Percentiles rank a stretch among this genome's conserved stretches.
These are phyloP conservation scores for Entelexis paramagnoliae DNA, from an alignment of 1,139 yeast genomes.

Conservation along the genomic window DNA sequence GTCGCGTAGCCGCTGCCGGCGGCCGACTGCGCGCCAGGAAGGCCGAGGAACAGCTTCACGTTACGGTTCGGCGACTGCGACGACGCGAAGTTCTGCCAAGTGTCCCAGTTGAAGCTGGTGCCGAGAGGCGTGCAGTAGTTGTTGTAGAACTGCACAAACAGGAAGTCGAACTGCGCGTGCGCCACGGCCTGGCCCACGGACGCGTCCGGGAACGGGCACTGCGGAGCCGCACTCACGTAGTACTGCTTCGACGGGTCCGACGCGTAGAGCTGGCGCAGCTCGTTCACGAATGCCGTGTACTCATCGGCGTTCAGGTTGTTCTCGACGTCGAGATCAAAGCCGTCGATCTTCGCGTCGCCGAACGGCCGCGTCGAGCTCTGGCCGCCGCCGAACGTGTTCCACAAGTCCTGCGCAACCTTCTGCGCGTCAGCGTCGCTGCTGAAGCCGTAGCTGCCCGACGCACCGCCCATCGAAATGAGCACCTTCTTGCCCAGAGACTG, in stretches of 20 bases:
- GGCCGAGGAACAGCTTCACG: constrained; percentile 55
- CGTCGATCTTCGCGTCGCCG: constrained; percentile 56
- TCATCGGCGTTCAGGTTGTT: constrained; percentile 44
- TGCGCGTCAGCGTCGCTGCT: constrained; percentile 50
- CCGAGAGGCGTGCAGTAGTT: constrained; percentile 49
- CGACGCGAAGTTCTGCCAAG: constrained; percentile 67
- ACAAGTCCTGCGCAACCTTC: constrained; percentile 60
- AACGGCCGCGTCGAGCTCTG: constrained; percentile 58
- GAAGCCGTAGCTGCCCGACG: constrained; percentile 71
- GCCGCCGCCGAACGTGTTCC: constrained; percentile 85
- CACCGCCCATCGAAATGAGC: constrained; percentile 79
- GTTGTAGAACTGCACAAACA: constrained; percentile 88
- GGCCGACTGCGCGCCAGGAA: constrained; percentile 60
- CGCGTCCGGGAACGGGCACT: constrained; percentile 87
- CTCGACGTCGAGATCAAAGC: constrained; percentile 66
- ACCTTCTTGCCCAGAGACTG: constrained; percentile 70
- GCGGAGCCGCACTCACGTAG: constrained; percentile 90
- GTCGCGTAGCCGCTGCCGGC: constrained; percentile 59
- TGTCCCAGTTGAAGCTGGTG: constrained; percentile 61
- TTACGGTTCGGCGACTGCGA: constrained; percentile 52
- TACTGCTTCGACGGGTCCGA: constrained; percentile 38
- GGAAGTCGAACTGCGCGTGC: constrained; percentile 63
- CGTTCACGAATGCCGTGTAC: constrained; percentile 43
- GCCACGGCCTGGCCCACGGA: constrained; percentile 60
- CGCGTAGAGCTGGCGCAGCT: constrained; percentile 46